phyloP scores from a whole-genome alignment of 768 basidiomycete species.

The Auricularia heimuer region DNA sequence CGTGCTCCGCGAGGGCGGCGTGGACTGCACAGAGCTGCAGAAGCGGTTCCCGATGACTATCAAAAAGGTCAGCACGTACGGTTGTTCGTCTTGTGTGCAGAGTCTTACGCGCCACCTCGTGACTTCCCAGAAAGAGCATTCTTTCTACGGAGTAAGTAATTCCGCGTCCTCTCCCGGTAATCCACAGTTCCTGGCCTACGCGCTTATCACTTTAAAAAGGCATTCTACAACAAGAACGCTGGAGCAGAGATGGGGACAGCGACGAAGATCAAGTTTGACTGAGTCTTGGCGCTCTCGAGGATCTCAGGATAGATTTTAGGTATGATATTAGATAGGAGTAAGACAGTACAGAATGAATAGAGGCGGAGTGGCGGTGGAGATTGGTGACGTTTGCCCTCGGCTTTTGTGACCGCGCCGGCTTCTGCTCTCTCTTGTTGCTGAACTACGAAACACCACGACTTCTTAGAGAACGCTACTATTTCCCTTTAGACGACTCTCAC shows the following conservation, averaged over 20 bases:
- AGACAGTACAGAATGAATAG: not conserved
- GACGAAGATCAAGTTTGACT: slow-evolving; percentile 69
- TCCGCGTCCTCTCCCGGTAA: not conserved
- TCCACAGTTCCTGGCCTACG: not conserved
- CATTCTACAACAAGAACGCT: slow-evolving; percentile 54
- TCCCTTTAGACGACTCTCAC: not conserved
- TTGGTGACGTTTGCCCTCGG: not conserved
- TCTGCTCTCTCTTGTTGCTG: not conserved
- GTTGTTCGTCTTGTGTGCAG: slow-evolving; percentile 18
- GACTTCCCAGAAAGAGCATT: not conserved
- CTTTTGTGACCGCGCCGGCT: not conserved
- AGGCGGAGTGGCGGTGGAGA: not conserved
- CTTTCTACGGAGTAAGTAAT: not conserved
- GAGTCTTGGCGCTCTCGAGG: not conserved
- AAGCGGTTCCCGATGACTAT: slow-evolving; percentile 92
- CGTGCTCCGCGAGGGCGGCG: slow-evolving; percentile 81
- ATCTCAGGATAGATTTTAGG: not conserved
- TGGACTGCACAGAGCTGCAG: slow-evolving; percentile 58
- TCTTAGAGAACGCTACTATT: too few relatives aligned
- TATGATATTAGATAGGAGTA: not conserved
- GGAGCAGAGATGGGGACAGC: slow-evolving; percentile 49
- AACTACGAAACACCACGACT: not conserved
- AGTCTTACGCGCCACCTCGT: not conserved
- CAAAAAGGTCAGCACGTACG: slow-evolving; percentile 95
- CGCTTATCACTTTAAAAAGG: slow-evolving; percentile 17